Percentiles rank a stretch among this genome's conserved stretches.
Evolutionary conservation across 2,329 filamentous ascomycete genomes (phyloP).

Genomic region (Xylariaceae sp.): DNA sequence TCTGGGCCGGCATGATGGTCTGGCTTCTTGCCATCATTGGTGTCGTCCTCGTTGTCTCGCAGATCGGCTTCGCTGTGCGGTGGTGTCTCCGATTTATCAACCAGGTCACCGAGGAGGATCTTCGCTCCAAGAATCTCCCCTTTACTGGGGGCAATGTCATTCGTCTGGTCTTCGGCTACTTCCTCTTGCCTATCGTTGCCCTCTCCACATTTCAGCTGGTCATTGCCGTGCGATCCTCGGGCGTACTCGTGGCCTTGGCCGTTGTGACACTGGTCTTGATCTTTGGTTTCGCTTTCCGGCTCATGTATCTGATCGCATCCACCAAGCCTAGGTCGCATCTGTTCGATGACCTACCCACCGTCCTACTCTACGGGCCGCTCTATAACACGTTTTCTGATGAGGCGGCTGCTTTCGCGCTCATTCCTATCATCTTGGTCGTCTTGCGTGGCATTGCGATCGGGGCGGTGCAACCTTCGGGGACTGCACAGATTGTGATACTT

Average conservation of each 20-base stretch:
- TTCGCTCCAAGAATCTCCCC: slow-evolving; percentile 84
- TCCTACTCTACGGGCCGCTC: slow-evolving; percentile 82
- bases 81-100: slow-evolving; percentile 69
- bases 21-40: slow-evolving; percentile 77
- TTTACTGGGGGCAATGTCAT: slow-evolving; percentile 75
- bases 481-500: slow-evolving; percentile 84
- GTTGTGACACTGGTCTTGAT: slow-evolving; percentile 67
- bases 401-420: slow-evolving; percentile 79
- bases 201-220: slow-evolving; percentile 90
- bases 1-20: slow-evolving; percentile 91
- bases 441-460: slow-evolving; percentile 85
- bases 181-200: slow-evolving; percentile 78
- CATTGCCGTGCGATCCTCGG: slow-evolving; percentile 58
- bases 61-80: slow-evolving; percentile 67
- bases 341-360: slow-evolving; percentile 86
- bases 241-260: slow-evolving; percentile 66
- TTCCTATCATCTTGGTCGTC: slow-evolving; percentile 78
- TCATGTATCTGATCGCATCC: slow-evolving; percentile 70
- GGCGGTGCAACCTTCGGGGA: slow-evolving; percentile 84
- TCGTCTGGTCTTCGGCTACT: slow-evolving; percentile 86
- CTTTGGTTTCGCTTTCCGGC: slow-evolving; percentile 67
- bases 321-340: slow-evolving; percentile 79
- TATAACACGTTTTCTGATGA: slow-evolving; percentile 98
- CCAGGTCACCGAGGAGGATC: slow-evolving; percentile 72
- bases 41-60: slow-evolving; percentile 59